Evolutionary conservation across 306 rosid species (phyloP).

Genomic region (Fagus sylvatica): DNA sequence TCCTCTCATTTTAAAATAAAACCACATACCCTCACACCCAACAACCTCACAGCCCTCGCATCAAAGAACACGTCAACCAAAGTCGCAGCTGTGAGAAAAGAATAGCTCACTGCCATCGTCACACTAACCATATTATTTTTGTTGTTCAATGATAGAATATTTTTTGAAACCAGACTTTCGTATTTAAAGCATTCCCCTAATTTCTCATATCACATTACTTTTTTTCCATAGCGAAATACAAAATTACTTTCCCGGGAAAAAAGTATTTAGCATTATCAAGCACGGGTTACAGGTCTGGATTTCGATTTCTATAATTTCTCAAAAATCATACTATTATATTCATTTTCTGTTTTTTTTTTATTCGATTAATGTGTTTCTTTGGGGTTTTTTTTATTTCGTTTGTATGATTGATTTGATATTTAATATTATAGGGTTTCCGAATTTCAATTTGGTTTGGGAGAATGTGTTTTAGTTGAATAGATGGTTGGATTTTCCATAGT

Average conservation of each 20-base stretch:
- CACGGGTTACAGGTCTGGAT: conserved; percentile 38
- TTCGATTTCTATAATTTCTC: conserved; percentile 1
- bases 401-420: not conserved
- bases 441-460: not conserved
- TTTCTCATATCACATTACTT: too few relatives aligned
- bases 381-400: not conserved
- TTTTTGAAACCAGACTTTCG: too few relatives aligned
- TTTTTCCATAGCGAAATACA: conserved; percentile 31
- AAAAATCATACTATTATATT: not conserved
- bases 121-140: not conserved
- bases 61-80: not conserved
- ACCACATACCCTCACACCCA: not conserved
- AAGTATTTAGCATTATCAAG: not conserved
- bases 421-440: conserved; percentile 26
- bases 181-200: too few relatives aligned
- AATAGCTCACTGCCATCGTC: not conserved
- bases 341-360: not conserved
- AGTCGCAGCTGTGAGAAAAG: not conserved
- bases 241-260: conserved; percentile 37
- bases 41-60: not conserved
- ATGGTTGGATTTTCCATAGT: not conserved
- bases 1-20: not conserved
- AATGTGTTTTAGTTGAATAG: not conserved
- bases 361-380: not conserved
- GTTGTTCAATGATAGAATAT: not conserved